Evolutionary conservation across 106 monocot genomes (phyloP), one percentile per base, ranked within the genome.

Genomic region (Phalaenopsis equestris): DNA sequence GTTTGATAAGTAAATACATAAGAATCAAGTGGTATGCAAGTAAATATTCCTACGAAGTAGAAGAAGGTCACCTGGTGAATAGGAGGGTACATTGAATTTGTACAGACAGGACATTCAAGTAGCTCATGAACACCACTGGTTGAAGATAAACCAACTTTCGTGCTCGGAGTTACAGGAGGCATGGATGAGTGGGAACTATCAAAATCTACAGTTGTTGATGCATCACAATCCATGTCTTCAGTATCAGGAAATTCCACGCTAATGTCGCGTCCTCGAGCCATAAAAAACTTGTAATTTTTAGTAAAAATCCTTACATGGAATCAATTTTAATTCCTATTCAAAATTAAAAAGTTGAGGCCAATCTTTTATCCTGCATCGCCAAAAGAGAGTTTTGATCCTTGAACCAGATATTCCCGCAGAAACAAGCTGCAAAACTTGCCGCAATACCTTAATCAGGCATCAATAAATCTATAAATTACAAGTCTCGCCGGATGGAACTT

Each of bases 51-150:
- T 30, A 30, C 30, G 9, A 70, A 14, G 70, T 30, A 12, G 39
- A 39, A 70, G 30, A 39, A 39, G 43, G 7, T 6, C 36, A 74
- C 74, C 74, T 74, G 74, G 6, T 74, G 74, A 74, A 74, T 74
- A 3, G 74, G 74, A 74, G 74, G 74, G 18, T 74, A 74, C 74
- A 74, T 74, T 45, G 43, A 74, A 38, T 74, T 43, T 43, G 74
- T 74, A 19, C 74, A 74, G 18, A 74, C 74, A 43, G 74, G 74
- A 19, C 74, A 74, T 74, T 74, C 74, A 41, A 74, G 74, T 7
- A 82, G 82, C 52, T 82, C 82, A 82, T 79, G 82, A 37, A 86
- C 82, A 55, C 86, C 79, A 68, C 82, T 86, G 49, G 68, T 75
- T 56, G 86, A 82, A 64, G 86, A 79, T 67, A 78, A 43, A 45